These are phyloP conservation scores for Coemansia sp. DNA, from an alignment of 192 early-diverging fungal species.

Conservation along the genomic window DNA sequence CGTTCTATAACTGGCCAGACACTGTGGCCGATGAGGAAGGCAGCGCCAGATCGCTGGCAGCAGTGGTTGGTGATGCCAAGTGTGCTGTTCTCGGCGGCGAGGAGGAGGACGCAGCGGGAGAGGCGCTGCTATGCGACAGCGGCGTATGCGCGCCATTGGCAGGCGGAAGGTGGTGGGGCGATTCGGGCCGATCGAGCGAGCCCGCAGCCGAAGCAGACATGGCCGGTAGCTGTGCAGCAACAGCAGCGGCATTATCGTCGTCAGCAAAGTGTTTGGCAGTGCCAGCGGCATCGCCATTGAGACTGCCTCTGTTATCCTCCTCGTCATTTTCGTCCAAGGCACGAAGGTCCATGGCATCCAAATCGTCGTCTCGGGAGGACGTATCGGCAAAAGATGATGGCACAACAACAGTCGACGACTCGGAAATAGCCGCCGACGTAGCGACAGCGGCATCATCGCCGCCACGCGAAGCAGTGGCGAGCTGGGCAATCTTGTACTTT, in stretches of 20 bases:
- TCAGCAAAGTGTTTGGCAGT: not conserved
- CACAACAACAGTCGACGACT: slow-evolving; percentile 6
- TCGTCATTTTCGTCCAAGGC: not conserved
- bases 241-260: not conserved
- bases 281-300: not conserved
- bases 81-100: not conserved
- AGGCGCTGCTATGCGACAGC: not conserved
- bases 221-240: not conserved
- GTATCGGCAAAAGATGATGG: slow-evolving; percentile 6
- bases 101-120: not conserved
- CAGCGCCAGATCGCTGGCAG: not conserved
- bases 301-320: slow-evolving; percentile 8
- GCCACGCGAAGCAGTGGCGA: not conserved
- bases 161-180: slow-evolving; percentile 3
- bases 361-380: slow-evolving; percentile 15
- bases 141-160: slow-evolving; percentile 4
- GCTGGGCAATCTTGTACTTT: slow-evolving; percentile 24
- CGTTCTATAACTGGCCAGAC: slow-evolving; percentile 5
- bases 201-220: not conserved
- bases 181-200: slow-evolving; percentile 2
- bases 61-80: not conserved
- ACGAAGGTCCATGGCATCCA: slow-evolving; percentile 21
- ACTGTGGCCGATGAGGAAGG: slow-evolving; percentile 10
- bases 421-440: slow-evolving; percentile 8
- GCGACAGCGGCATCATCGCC: not conserved